phyloP scores from a whole-genome alignment of 148 eudicot genomes.

The Rhododendron ferrugineum region DNA sequence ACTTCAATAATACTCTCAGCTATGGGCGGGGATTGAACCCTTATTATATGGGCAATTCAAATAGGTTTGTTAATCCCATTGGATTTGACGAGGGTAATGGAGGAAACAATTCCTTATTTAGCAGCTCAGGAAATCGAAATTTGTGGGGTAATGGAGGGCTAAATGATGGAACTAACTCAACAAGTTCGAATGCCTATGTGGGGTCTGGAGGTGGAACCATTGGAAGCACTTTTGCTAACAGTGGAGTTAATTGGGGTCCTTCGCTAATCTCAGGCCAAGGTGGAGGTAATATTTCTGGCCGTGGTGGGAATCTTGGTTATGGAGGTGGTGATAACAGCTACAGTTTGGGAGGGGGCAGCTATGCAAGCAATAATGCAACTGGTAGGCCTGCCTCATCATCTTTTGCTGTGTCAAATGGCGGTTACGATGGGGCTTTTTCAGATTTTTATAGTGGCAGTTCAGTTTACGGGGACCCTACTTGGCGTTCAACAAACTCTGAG shows the following conservation, averaged over 20 bases:
- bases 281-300: slow-evolving; percentile 32
- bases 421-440: slow-evolving; percentile 45
- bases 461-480: slow-evolving; percentile 47
- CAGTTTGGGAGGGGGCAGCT: slow-evolving; percentile 34
- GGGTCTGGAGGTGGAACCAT: slow-evolving; percentile 19
- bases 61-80: slow-evolving; percentile 24
- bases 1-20: slow-evolving; percentile 19
- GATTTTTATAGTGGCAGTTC: slow-evolving; percentile 53
- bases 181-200: slow-evolving; percentile 5
- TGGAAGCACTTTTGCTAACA: slow-evolving; percentile 17
- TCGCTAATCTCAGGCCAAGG: slow-evolving; percentile 33
- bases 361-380: slow-evolving; percentile 39
- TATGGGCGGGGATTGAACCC: slow-evolving; percentile 32
- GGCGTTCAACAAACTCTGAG: slow-evolving; percentile 53
- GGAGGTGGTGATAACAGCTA: slow-evolving; percentile 41
- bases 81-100: slow-evolving; percentile 22
- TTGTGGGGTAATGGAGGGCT: slow-evolving; percentile 30
- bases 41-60: slow-evolving; percentile 27
- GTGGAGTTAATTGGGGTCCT: slow-evolving; percentile 35
- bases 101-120: slow-evolving; percentile 24
- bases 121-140: slow-evolving; percentile 23
- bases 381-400: slow-evolving; percentile 39
- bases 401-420: slow-evolving; percentile 37
- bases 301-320: slow-evolving; percentile 43
- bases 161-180: slow-evolving; percentile 14